Evolutionary conservation across 2,329 filamentous ascomycete species (phyloP).

Genomic region (Acrocalymma vagum): DNA sequence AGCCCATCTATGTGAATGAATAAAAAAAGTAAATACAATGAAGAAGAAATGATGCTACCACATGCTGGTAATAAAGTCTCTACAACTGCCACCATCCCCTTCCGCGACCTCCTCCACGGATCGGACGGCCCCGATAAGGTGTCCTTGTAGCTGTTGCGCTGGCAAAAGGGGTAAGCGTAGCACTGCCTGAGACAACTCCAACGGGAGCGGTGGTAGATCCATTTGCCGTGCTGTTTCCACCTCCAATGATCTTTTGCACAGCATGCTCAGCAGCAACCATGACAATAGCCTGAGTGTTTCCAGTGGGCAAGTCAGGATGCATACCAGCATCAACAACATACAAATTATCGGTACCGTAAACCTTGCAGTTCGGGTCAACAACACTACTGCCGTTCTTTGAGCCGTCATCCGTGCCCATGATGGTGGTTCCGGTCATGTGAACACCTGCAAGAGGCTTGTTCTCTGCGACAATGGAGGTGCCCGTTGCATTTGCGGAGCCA

Average conservation of each 20-base stretch:
- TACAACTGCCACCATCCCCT: too few species aligned
- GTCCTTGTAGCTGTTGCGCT: too few species aligned
- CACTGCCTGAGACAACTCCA: too few species aligned
- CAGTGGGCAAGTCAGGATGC: constrained; percentile 71
- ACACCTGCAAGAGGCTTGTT: constrained; percentile 21
- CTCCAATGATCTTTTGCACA: constrained; percentile 58
- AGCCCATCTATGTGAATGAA: too few species aligned
- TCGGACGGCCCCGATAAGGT: too few species aligned
- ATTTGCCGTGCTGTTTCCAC: too few species aligned
- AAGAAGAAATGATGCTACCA: too few species aligned
- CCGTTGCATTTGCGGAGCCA: constrained; percentile 41
- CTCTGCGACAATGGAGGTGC: constrained; percentile 48
- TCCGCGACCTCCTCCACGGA: too few species aligned
- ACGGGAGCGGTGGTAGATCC: too few species aligned
- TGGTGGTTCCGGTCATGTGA: constrained; percentile 48
- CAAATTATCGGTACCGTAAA: constrained; percentile 57
- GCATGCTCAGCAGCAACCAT: constrained; percentile 69
- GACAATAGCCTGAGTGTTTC: constrained; percentile 71
- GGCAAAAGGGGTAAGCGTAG: too few species aligned
- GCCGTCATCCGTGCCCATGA: constrained; percentile 65
- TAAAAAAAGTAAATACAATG: too few species aligned
- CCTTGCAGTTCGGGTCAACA: constrained; percentile 69
- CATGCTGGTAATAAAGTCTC: too few species aligned
- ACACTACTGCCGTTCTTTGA: constrained; percentile 64
- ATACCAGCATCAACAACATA: constrained; percentile 70